Evolutionary conservation across 1,284 basidiomycete genomes (phyloP), one percentile per base, ranked within the genome.

Genomic region (Athelia sp.): DNA sequence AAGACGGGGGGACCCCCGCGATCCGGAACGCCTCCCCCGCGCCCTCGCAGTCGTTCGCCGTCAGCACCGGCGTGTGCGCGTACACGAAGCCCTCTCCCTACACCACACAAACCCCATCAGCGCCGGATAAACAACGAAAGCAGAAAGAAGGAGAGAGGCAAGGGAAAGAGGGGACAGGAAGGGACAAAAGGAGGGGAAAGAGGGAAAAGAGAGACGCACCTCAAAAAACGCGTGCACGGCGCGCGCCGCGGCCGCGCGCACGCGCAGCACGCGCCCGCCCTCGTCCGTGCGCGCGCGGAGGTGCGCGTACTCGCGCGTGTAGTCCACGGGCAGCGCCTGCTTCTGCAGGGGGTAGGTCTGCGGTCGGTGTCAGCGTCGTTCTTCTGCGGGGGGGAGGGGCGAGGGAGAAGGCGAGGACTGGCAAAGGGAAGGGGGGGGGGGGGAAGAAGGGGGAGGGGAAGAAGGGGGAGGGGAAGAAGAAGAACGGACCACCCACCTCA

Each of bases 41-140:
- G n/a, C 96, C 97, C 73, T 99, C 96, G 56, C 94, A 96, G 66
- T 99, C 97, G 55, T 84, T 93, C 8, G 84, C 81, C 0, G 96
- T 98, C 34, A 98, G 71, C 40, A 98, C 76, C 1, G 97, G 96
- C 0, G 93, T 88, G 57, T 96, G 86, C 15, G 82, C 76, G 58
- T 90, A 83, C 43, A 76, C 70, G 64, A 97, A 98, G 26, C 84
- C 90, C 67, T 90, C 76, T 19, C 67, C 68, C 87, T 93, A 45
- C 19, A 32, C 24, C n/a, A n/a, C n/a, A n/a, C n/a, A n/a, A n/a
- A n/a, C n/a, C n/a, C n/a, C n/a, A n/a, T 15, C 32, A 43, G n/a
- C 47, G 34, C 10, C 52, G 40, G 52, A 19, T 44, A 47, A n/a
- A 34, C 21, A 11, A 31, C n/a, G 48, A 45, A 46, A 13, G 43